phyloP scores from a whole-genome alignment of 2,329 filamentous ascomycete species.

The Teratosphaeria gauchensis region DNA sequence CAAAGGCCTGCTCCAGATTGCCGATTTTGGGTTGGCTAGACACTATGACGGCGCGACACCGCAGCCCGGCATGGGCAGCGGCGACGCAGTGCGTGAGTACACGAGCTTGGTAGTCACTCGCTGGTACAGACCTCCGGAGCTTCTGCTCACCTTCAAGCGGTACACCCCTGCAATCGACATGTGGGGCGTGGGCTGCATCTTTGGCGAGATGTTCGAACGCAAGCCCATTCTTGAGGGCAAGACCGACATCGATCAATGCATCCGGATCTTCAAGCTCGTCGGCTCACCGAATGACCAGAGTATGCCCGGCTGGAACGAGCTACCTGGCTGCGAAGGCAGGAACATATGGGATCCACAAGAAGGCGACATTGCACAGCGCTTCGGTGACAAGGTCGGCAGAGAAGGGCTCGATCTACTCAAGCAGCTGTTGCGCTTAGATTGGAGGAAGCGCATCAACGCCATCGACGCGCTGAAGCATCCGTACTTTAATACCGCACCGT shows the following conservation, averaged over 20 bases:
- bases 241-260: constrained; percentile 79
- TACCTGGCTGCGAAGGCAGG: constrained; percentile 73
- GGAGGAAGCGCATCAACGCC: constrained; percentile 80
- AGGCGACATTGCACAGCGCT: constrained; percentile 62
- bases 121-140: constrained; percentile 93
- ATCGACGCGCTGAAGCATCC: constrained; percentile 86
- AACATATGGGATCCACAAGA: constrained; percentile 50
- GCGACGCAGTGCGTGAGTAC: constrained; percentile 80
- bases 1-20: constrained; percentile 84
- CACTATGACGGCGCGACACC: constrained; percentile 84
- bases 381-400: constrained; percentile 42
- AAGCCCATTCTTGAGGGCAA: constrained; percentile 88
- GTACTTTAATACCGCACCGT: constrained; percentile 73
- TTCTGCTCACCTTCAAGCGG: constrained; percentile 73
- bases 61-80: constrained; percentile 65
- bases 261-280: constrained; percentile 88
- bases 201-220: constrained; percentile 92
- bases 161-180: constrained; percentile 98
- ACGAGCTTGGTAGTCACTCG: constrained; percentile 93
- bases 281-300: constrained; percentile 80
- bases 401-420: constrained; percentile 69
- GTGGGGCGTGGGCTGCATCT: constrained; percentile 98
- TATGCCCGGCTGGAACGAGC: constrained; percentile 81
- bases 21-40: constrained; percentile 88
- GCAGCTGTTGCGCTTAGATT: constrained; percentile 80